Evolutionary conservation across 2,329 filamentous ascomycete species (phyloP), one percentile per base, ranked within the genome.

Genomic region (Botrytis sinoallii): DNA sequence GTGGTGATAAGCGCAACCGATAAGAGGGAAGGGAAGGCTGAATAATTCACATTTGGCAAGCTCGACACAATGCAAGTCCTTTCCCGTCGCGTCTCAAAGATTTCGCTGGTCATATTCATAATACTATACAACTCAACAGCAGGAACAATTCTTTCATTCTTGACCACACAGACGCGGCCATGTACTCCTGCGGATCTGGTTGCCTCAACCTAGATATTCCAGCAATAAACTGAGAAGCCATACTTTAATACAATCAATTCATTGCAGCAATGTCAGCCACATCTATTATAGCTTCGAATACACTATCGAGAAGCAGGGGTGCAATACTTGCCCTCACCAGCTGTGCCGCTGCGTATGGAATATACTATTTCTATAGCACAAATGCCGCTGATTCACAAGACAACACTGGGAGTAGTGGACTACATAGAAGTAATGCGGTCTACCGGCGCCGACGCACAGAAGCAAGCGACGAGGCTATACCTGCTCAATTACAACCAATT

Each of bases 371-470:
- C 77, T 92, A 90, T 80, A 82, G 78, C 72, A 81, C 76, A 72
- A 32, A 68, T 59, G 46, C 7, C 48, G 9, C 46, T 20, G 61
- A 25, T 38, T 20, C 29, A 25, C n/a, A 38, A 60, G 55, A 35
- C 8, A 35, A 38, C 16, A 20, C 38, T 44, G 32, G 29, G n/a
- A 57, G 52, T 12, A 46, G 48, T 38, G 75, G 78, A 22, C 83
- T 93, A 44, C 91, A 88, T 77, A 85, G 91, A 75, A 91, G 90
- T 79, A 93, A 92, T 81, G 91, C 91, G 18, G 80, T 93, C 55
- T 89, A 90, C 75, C 87, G 88, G 65, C 80, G 83, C 46, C 40
- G 71, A 60, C 71, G 71, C 25, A 48, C 71, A 46, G 55, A 67
- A 69, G 25, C 52, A 44, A 32, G 7, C 25, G 40, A 72, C 14